phyloP scores from a whole-genome alignment of 31 red algal genomes.

The Asparagopsis taxiformis region DNA sequence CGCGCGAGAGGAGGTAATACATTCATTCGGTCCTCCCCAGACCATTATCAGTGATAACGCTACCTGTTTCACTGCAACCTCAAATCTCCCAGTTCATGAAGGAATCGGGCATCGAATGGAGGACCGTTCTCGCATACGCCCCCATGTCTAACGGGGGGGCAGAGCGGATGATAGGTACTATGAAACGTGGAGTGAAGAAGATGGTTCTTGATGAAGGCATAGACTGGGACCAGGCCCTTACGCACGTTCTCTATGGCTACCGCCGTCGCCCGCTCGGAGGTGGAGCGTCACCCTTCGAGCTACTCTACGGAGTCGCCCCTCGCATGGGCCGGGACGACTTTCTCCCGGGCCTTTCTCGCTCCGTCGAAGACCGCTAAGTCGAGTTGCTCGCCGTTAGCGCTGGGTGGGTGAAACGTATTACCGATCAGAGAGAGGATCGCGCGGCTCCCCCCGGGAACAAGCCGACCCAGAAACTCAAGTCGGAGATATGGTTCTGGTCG shows the following conservation, averaged over 20 bases:
- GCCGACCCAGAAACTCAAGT: not conserved
- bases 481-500: not conserved
- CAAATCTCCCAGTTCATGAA: not conserved
- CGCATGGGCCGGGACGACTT: not conserved
- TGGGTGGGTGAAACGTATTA: not conserved
- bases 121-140: slow-evolving; percentile 7
- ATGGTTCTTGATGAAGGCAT: not conserved
- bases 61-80: slow-evolving; percentile 1
- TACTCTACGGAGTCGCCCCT: slow-evolving; percentile 9
- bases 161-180: slow-evolving; percentile 7
- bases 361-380: not conserved
- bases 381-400: not conserved
- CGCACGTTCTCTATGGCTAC: slow-evolving; percentile 10
- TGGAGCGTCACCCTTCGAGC: not conserved
- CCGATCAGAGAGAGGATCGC: too few species aligned
- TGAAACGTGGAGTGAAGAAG: not conserved
- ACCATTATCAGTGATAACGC: slow-evolving; percentile 5
- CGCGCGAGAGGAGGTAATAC: not conserved
- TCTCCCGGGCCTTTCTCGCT: not conserved
- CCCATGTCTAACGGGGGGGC: slow-evolving; percentile 8
- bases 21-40: not conserved
- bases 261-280: not conserved
- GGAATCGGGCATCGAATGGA: not conserved
- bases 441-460: too few species aligned
- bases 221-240: not conserved